Base-by-base conservation (phyloP, 2,329 filamentous ascomycete species). In the Fusarium protoensiforme region DNA sequence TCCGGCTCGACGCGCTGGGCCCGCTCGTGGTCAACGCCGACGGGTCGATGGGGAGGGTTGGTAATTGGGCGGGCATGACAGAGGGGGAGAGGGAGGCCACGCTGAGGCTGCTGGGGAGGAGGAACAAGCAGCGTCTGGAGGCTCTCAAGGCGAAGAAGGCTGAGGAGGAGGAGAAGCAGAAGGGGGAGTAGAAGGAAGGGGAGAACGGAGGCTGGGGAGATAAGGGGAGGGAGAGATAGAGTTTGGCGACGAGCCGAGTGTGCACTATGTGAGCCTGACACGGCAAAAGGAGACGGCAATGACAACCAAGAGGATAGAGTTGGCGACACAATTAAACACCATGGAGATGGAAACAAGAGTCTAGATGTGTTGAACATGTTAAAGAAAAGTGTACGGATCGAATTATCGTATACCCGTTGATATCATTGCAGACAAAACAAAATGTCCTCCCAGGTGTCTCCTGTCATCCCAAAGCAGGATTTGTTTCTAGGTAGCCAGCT, bases 11-110 rank as follows among this genome's bases (percentile, higher is more conserved):
- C 78, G 87, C 90, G 69, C 84, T 95, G 27, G 93, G 93, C 0
- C 93, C 93, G 2, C 85, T 95, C 76, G 92, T 95, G 1, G 90
- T 95, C 63, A 93, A 94, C 80, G 84, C 86, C 69, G 92, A 95
- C 80, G 93, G 93, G 22, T 91, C 91, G 10, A 81, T 94, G 74
- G 91, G 90, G 65, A 87, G 92, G 36, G 93, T 95, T 75, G 83
- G 87, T 38, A 95, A 95, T 80, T 95, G 93, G 93, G 85, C 84
- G 10, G 84, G 91, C 72, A 94, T 95, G 93, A 88, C 88, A 3
- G 89, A 90, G 29, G 86, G 90, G 8, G 93, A 95, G 85, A 87
- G 85, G 79, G 82, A 88, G 79, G 93, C 90, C 77, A 93, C 92
- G 39, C 73, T 94, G 79, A 85, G 90, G 53, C 83, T 94, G 56